Base-by-base conservation (phyloP, 257 asterid species). In the Salvia miltiorrhiza region DNA sequence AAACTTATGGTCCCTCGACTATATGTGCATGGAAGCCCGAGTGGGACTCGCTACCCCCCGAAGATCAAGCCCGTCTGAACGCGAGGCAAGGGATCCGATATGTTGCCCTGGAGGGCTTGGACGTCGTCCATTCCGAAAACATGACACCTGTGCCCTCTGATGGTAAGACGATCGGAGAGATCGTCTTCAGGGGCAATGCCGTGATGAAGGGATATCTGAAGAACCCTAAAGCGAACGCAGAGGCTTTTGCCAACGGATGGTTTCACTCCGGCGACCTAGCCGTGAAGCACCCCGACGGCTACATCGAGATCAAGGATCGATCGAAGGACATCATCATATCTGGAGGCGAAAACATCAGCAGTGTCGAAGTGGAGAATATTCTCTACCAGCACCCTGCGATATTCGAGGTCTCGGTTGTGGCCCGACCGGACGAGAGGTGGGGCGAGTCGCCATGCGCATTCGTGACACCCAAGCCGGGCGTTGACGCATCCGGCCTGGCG, bases 361-460 rank as follows among this genome's bases (percentile, higher is more conserved):
- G 97, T 4, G 97, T 92, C 0, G 98, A 92, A 86, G 96, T 92
- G 3, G 98, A 92, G 85, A 92, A 92, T 52, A 60, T 90, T 60
- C 77, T 92, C 2, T 92, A 92, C 61, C 95, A 84, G 68, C 96
- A 92, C 71, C 93, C 96, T 0, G 87, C 83, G 0, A 77, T 92
- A 40, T 73, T 85, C 23, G 98, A 92, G 50, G 98, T 92, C 4
- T 89, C 98, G 3, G 96, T 92, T 9, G 98, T 90, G 77, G 87
- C 97, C 43, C 76, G 97, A 79, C 90, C 96, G 0, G 97, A 92
- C 23, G 97, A 88, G 64, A 90, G 26, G 44, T 93, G 98, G 98
- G 97, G 97, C 3, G 98, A 92, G 50, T 92, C 98, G 0, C 98
- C 98, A 5, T 92, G 98, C 45, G 98, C 98, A 7, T 93, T 93